These are phyloP conservation scores for Misopates orontium DNA, from an alignment of 257 asterid genomes.

Conservation along the genomic window DNA sequence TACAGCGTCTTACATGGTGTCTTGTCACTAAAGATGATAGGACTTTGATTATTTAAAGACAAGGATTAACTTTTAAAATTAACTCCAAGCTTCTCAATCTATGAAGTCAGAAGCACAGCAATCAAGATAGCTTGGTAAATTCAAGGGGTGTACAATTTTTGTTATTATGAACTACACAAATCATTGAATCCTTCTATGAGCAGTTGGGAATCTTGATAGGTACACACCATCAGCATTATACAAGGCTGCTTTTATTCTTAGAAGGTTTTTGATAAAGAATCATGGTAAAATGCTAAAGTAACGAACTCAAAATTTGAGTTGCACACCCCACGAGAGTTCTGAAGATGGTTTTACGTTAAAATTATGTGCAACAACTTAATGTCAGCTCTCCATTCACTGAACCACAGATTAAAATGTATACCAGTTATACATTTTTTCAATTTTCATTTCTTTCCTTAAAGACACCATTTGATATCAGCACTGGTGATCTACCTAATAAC, in stretches of 20 bases:
- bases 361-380: too few species aligned
- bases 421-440: too few species aligned
- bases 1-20: neutral
- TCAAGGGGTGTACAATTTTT: constrained; percentile 1
- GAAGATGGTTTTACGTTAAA: too few species aligned
- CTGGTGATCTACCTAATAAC: neutral
- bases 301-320: too few species aligned
- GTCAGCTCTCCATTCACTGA: too few species aligned
- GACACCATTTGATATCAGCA: neutral
- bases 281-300: too few species aligned
- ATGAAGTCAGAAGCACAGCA: neutral
- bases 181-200: neutral
- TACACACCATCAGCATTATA: neutral
- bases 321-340: too few species aligned
- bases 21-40: neutral
- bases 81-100: neutral
- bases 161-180: constrained; percentile 1
- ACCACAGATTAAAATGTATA: too few species aligned
- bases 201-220: constrained; percentile 1
- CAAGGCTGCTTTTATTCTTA: too few species aligned
- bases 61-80: neutral
- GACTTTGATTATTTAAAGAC: neutral
- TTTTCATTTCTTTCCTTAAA: neutral
- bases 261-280: neutral
- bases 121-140: neutral